phyloP scores from a whole-genome alignment of 2,329 filamentous ascomycete genomes.

The Colletotrichum somersetense region DNA sequence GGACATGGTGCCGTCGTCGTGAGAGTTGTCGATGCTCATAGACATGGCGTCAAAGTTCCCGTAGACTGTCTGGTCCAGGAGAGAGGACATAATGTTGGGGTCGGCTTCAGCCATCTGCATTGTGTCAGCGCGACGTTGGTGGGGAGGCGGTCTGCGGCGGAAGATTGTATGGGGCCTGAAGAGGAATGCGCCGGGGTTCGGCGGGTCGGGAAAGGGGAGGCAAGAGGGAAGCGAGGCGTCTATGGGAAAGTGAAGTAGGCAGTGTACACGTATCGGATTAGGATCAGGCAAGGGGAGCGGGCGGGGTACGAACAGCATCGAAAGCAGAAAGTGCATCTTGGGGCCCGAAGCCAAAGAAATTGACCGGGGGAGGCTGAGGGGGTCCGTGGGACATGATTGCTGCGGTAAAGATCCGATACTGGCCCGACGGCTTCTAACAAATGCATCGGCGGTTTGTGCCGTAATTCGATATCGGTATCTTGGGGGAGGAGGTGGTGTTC shows the following conservation, averaged over 20 bases:
- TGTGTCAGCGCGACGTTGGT: constrained; percentile 31
- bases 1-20: constrained; percentile 47
- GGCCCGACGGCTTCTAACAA: constrained; percentile 37
- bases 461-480: constrained; percentile 11
- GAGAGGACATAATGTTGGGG: constrained; percentile 58
- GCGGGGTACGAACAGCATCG: constrained; percentile 39
- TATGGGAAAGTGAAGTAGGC: constrained; percentile 2
- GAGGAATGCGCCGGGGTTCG: constrained; percentile 25
- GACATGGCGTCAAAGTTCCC: constrained; percentile 54
- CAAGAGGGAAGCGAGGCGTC: constrained; percentile 23
- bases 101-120: constrained; percentile 46
- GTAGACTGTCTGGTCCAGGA: constrained; percentile 57
- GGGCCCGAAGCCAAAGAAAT: constrained; percentile 53
- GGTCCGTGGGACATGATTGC: constrained; percentile 53
- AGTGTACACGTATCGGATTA: constrained; percentile 9
- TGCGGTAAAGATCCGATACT: constrained; percentile 41
- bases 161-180: constrained; percentile 6
- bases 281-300: constrained; percentile 17
- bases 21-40: constrained; percentile 56
- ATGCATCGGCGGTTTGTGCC: constrained; percentile 34
- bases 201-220: constrained; percentile 24
- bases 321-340: constrained; percentile 44
- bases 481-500: neutral
- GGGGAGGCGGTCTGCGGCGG: constrained; percentile 19
- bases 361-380: constrained; percentile 51